Evolutionary conservation across 441 rosid species (phyloP), one percentile per base, ranked within the genome.

Genomic region (Mallotus japonicus): DNA sequence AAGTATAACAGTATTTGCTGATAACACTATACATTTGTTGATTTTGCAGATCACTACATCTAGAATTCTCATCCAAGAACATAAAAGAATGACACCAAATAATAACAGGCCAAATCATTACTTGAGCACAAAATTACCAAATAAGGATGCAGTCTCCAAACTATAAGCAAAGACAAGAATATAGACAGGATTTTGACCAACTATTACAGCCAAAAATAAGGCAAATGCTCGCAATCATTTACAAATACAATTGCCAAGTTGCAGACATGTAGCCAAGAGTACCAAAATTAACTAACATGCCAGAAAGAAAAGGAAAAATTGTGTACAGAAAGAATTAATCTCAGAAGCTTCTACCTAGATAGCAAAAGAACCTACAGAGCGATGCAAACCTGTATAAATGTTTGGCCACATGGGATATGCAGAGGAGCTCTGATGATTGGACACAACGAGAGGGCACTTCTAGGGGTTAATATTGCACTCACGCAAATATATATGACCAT

Each of bases 381-480:
- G 78, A 73, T 22, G 76, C 66, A 62, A 73, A 82, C 84, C 88
- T 72, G 74, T 61, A 62, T 79, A 72, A 72, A 66, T 50, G 40
- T 62, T 54, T 16, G 75, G 76, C 73, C 66, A 63, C 62, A 69
- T 57, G 50, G 46, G 32, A 34, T 22, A 12, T 22, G 50, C 46
- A 3, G 56, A 73, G 22, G 32, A 72, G 70, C 72, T 65, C 67
- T 20, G 37, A 56, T 44, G 49, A 56, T 10, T 22, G 53, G 64
- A 37, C 2, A 70, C 28, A 28, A 42, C 58, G 13, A n/a, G 2
- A 40, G 1, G 58, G 40, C 73, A 19, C 53, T 58, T 79, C 78
- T 82, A 92, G 14, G 94, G 96, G 83, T 84, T 91, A 81, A 93
- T 89, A 90, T 93, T 93, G 92, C 98, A 91, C 56, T 89, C 96